phyloP scores from a whole-genome alignment of 257 asterid species.

The Hygrophila difformis region DNA sequence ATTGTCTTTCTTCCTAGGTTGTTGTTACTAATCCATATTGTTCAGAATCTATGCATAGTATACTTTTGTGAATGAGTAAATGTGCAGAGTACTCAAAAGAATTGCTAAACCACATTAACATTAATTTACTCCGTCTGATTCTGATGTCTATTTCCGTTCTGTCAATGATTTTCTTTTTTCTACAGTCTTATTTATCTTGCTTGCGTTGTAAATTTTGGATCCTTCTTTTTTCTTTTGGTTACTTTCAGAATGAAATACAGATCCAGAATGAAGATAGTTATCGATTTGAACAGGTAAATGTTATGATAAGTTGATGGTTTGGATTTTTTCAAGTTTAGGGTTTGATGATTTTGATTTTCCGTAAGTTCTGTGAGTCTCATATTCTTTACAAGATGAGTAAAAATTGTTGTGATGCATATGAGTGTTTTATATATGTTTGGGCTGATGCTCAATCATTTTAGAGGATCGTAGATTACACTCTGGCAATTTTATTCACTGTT shows the following conservation, averaged over 20 bases:
- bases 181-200: no score
- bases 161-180: not conserved
- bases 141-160: not conserved
- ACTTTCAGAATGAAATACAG: slow-evolving; percentile 79
- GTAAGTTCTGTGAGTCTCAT: not conserved
- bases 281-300: slow-evolving; percentile 85
- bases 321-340: no score
- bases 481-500: no score
- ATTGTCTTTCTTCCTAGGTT: not conserved
- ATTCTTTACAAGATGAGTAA: not conserved
- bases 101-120: not conserved
- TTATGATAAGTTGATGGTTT: no score
- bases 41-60: not conserved
- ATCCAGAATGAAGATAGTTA: slow-evolving; percentile 81
- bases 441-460: no score
- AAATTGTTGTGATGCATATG: no score
- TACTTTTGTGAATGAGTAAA: not conserved
- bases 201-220: slow-evolving; percentile 5
- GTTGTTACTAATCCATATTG: not conserved
- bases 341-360: slow-evolving; percentile 4
- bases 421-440: no score
- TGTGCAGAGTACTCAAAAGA: not conserved
- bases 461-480: no score
- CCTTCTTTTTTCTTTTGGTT: slow-evolving; percentile 14
- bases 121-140: slow-evolving; percentile 2